These are phyloP conservation scores for Paraconiothyrium brasiliense DNA, from an alignment of 2,329 filamentous ascomycete genomes.

Conservation along the genomic window DNA sequence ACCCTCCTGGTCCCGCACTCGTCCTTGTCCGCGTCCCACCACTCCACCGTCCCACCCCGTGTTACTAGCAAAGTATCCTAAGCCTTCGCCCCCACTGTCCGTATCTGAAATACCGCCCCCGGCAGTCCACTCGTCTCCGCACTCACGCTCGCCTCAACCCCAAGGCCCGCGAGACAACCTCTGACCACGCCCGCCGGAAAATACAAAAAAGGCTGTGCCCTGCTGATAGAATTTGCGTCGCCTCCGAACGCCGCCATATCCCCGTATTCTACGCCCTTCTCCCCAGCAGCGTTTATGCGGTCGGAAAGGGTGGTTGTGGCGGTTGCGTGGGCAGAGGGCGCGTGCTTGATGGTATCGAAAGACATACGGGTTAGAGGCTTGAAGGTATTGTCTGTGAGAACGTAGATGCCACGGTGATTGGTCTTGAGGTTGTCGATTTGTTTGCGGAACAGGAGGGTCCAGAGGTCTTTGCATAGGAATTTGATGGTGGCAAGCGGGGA, in stretches of 20 bases:
- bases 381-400: constrained; percentile 92
- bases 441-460: constrained; percentile 93
- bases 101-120: constrained; percentile 93
- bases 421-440: constrained; percentile 99
- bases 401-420: constrained; percentile 95
- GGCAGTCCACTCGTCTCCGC: constrained; percentile 90
- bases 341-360: constrained; percentile 65
- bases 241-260: constrained; percentile 48
- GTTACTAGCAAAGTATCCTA: constrained; percentile 49
- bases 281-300: constrained; percentile 5
- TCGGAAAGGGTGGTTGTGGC: constrained; percentile 45
- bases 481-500: constrained; percentile 97
- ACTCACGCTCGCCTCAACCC: constrained; percentile 89
- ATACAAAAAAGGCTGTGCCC: constrained; percentile 75
- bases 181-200: constrained; percentile 94
- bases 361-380: constrained; percentile 90
- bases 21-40: background rate
- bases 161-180: constrained; percentile 90
- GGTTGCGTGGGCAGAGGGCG: constrained; percentile 37
- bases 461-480: constrained; percentile 98
- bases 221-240: constrained; percentile 57
- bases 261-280: background rate
- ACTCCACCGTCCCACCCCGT: background rate
- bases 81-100: constrained; percentile 75
- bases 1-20: background rate